Percentiles rank a stretch among this genome's conserved stretches.
Evolutionary conservation across 23 red algal genomes (phyloP).

Genomic region (Cyanidiococcus yangmingshanensis): DNA sequence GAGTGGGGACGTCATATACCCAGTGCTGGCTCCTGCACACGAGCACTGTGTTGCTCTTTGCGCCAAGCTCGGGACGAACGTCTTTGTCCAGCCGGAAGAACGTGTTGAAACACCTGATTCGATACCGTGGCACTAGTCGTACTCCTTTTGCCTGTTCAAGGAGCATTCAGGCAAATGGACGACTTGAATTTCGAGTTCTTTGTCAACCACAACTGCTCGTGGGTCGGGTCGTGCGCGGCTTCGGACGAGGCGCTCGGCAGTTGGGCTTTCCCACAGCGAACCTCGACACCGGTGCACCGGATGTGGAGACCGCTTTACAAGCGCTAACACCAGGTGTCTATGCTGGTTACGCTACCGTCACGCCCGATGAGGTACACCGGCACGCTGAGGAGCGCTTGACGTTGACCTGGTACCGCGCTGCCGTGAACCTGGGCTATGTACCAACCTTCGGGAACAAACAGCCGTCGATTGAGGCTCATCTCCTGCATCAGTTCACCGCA

Average conservation of each 20-base stretch:
- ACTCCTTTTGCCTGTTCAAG: no score
- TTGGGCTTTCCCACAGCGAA: conserved; percentile 78
- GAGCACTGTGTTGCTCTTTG: no score
- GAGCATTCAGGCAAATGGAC: no score
- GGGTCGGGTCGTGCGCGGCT: conserved; percentile 40
- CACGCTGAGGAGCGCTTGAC: conserved; percentile 2
- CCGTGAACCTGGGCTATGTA: conserved; percentile 54
- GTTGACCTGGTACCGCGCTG: conserved; percentile 24
- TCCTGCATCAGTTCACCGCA: conserved; percentile 45
- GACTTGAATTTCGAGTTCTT: no score
- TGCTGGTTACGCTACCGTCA: conserved; percentile 57
- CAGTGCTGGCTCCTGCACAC: no score
- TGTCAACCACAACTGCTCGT: background rate
- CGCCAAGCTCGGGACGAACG: no score
- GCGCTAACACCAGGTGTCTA: conserved; percentile 56
- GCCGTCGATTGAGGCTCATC: conserved; percentile 63
- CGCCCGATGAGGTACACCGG: conserved; percentile 20
- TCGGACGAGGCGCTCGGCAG: conserved; percentile 54
- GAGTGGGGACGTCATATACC: no score
- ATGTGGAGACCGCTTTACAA: background rate
- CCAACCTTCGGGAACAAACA: conserved; percentile 56
- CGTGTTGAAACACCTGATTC: no score
- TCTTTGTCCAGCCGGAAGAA: no score
- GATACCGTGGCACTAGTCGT: no score
- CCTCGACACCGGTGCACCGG: conserved; percentile 32